These are phyloP conservation scores for Anethum foeniculum DNA, from an alignment of 140 eudicot species.

Conservation along the genomic window DNA sequence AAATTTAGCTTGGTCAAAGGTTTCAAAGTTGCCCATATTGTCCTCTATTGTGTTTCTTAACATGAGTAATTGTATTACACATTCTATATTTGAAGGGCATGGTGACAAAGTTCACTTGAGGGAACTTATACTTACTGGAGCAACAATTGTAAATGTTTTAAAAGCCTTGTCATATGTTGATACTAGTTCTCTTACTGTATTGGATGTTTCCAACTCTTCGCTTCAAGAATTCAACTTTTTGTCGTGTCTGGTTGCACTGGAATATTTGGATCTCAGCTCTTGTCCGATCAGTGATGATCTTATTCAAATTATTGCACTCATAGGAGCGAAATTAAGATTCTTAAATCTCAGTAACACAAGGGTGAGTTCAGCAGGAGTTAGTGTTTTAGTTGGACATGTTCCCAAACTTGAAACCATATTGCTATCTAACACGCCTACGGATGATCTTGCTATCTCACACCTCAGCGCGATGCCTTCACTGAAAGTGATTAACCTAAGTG, in stretches of 20 bases:
- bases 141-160: constrained; percentile 32
- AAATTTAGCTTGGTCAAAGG: constrained; percentile 80
- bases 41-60: constrained; percentile 42
- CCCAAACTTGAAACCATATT: constrained; percentile 61
- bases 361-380: constrained; percentile 69
- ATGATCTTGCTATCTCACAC: constrained; percentile 62
- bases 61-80: constrained; percentile 82
- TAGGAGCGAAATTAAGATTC: constrained; percentile 53
- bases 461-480: constrained; percentile 69
- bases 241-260: constrained; percentile 36
- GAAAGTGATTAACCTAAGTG: constrained; percentile 49
- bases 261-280: constrained; percentile 59
- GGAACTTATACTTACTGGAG: constrained; percentile 52
- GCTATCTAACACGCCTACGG: constrained; percentile 44
- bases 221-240: constrained; percentile 44
- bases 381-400: constrained; percentile 55
- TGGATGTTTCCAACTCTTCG: constrained; percentile 65
- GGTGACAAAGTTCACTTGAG: constrained; percentile 38
- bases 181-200: constrained; percentile 30
- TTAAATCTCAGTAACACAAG: constrained; percentile 63
- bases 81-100: constrained; percentile 47
- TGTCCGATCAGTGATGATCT: constrained; percentile 46
- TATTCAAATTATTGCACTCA: constrained; percentile 35
- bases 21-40: constrained; percentile 52
- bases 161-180: constrained; percentile 46